Percentiles rank a stretch among this genome's conserved stretches.
Conservation (phyloP, 345 rosid species). For the Crucihimalaya himalaica region DNA sequence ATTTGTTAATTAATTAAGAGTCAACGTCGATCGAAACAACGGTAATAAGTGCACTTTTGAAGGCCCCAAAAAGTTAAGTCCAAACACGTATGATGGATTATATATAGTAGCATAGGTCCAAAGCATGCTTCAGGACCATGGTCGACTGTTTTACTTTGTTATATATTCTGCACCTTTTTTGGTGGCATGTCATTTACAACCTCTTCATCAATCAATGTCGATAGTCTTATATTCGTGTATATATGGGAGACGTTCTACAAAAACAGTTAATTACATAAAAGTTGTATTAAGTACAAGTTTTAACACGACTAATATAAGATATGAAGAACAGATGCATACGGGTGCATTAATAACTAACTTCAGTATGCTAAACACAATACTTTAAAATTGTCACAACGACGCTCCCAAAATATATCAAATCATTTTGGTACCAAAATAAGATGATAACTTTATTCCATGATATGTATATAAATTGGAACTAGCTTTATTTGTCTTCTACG, state of each 20-base stretch:
- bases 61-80: conserved; percentile 34
- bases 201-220: conserved; percentile 9
- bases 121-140: conserved; percentile 35
- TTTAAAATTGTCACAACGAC: conserved; percentile 22
- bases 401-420: conserved; percentile 26
- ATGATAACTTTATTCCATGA: conserved; percentile 12
- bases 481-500: conserved; percentile 86
- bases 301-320: not conserved
- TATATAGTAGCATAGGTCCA: conserved; percentile 34
- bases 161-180: not conserved
- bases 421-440: conserved; percentile 38
- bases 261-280: conserved; percentile 6
- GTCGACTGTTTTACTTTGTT: conserved; percentile 11
- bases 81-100: conserved; percentile 31
- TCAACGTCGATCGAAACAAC: conserved; percentile 23
- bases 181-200: conserved; percentile 28
- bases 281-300: not conserved
- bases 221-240: conserved; percentile 3
- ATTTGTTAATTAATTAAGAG: not conserved
- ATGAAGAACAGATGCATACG: not conserved
- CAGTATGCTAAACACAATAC: not conserved
- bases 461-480: conserved; percentile 30
- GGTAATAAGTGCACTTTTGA: conserved; percentile 23
- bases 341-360: not conserved
- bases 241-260: conserved; percentile 16